Conservation (phyloP, 257 asterid species). For the Ilex aquifolium region DNA sequence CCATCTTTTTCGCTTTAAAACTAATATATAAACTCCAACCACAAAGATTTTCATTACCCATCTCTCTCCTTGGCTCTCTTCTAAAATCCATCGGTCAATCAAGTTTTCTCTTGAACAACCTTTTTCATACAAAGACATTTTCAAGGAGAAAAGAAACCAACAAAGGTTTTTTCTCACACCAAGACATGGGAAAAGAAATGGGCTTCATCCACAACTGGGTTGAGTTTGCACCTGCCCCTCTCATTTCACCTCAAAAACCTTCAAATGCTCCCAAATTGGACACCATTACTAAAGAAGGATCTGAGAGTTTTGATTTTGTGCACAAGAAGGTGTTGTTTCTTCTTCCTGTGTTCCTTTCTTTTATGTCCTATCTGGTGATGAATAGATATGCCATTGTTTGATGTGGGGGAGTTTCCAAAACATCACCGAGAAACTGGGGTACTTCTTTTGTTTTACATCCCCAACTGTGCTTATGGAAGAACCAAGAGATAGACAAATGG, state of each 20-base stretch:
- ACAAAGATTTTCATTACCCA: neutral
- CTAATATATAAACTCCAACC: too few relatives aligned
- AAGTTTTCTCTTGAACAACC: neutral
- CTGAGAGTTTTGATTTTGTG: neutral
- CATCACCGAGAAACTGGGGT: too few relatives aligned
- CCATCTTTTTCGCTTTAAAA: too few relatives aligned
- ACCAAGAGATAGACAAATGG: too few relatives aligned
- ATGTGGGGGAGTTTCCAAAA: too few relatives aligned
- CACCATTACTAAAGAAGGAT: neutral
- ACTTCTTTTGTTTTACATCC: too few relatives aligned
- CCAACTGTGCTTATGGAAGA: too few relatives aligned
- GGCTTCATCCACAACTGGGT: neutral
- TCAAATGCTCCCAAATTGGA: constrained; percentile 5
- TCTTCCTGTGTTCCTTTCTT: neutral
- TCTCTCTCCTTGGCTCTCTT: neutral
- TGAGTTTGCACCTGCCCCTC: constrained; percentile 1
- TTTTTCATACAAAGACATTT: too few relatives aligned
- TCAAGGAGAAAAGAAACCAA: too few relatives aligned
- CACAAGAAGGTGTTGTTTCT: neutral
- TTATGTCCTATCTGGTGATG: neutral
- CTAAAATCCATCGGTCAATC: neutral
- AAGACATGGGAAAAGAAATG: neutral
- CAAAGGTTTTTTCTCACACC: too few relatives aligned
- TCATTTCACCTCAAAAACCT: neutral
- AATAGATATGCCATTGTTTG: neutral